A percentile compares a stretch with the other conserved stretches of the same genome.
Evolutionary conservation across 176 grass and related monocot genomes (phyloP).

Genomic region (Rhynchospora breviuscula): DNA sequence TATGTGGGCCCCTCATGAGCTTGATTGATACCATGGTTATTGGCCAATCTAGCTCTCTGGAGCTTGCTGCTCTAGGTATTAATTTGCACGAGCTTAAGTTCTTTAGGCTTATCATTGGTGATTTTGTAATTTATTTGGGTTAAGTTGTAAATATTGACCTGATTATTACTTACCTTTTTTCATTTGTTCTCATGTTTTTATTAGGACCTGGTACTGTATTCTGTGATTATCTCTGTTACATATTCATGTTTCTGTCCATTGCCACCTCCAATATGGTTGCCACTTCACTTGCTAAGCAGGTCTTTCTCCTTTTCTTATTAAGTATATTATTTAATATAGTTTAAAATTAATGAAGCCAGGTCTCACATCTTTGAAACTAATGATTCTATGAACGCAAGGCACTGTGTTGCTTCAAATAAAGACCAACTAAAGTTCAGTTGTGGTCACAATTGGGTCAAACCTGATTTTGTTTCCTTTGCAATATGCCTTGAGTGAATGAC

Average conservation of each 20-base stretch:
- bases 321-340: background rate
- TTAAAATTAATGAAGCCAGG: background rate
- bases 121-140: background rate
- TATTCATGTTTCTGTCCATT: slow-evolving; percentile 94
- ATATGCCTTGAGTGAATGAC: background rate
- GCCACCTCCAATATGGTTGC: slow-evolving; percentile 98
- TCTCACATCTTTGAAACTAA: background rate
- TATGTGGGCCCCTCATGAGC: slow-evolving; percentile 83
- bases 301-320: slow-evolving; percentile 20
- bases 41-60: slow-evolving; percentile 66
- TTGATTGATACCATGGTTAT: slow-evolving; percentile 99
- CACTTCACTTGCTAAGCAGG: slow-evolving; percentile 82
- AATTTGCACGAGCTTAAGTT: background rate
- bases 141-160: background rate
- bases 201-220: slow-evolving; percentile 87
- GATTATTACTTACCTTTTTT: background rate
- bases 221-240: slow-evolving; percentile 84
- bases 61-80: slow-evolving; percentile 83
- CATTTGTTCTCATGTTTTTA: background rate
- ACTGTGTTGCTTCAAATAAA: background rate
- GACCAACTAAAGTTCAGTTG: no score
- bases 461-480: background rate
- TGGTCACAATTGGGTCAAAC: no score
- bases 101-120: background rate
- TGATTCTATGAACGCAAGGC: background rate